Evolutionary conservation across 2,329 filamentous ascomycete genomes (phyloP), one percentile per base, ranked within the genome.

Genomic region (Blastomyces parvus): DNA sequence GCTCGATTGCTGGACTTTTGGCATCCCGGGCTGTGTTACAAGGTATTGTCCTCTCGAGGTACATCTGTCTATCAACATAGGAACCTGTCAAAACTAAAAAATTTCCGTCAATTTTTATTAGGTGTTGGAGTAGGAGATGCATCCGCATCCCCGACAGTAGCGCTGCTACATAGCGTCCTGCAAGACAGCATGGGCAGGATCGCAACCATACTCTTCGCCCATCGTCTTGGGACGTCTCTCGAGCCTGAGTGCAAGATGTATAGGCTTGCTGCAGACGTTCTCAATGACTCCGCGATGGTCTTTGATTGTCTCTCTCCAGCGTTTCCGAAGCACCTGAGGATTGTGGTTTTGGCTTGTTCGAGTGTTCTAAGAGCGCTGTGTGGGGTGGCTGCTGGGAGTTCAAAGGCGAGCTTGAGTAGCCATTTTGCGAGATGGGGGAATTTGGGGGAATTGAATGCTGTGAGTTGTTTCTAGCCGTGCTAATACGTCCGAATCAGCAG

Each of bases 221-320:
- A 95, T 73, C 83, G 85, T 53, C 86, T 93, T 64, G 91, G 91
- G 46, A 88, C 88, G 56, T 84, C 89, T 40, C 88, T 96, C 58
- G 91, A 95, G 74, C 90, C 91, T 1, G 91, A 97, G 73, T 93
- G 90, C 79, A 97, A 97, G 74, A 88, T 85, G 74, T 96, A 92
- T 76, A 87, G 91, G 19, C 88, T 96, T 59, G 84, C 92, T 2
- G 91, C 91, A 3, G 91, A 96, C 72, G 79, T 96, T 25, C 88
- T 96, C 78, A 96, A 96, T 75, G 91, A 96, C 73, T 81, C 86
- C 9, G 89, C 89, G 17, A 90, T 96, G 80, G 81, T 96, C 62
- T 82, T 96, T n/a, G 90, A 96, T 72, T 86, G 91, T 65, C 80
- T 93, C 48, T 91, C 88, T 3, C 91, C 91, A 0, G 84, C 84